A percentile compares a stretch with the other conserved stretches of the same genome.
Conservation (phyloP, 2,329 filamentous ascomycete genomes). For the Rhinocladiella similis region DNA sequence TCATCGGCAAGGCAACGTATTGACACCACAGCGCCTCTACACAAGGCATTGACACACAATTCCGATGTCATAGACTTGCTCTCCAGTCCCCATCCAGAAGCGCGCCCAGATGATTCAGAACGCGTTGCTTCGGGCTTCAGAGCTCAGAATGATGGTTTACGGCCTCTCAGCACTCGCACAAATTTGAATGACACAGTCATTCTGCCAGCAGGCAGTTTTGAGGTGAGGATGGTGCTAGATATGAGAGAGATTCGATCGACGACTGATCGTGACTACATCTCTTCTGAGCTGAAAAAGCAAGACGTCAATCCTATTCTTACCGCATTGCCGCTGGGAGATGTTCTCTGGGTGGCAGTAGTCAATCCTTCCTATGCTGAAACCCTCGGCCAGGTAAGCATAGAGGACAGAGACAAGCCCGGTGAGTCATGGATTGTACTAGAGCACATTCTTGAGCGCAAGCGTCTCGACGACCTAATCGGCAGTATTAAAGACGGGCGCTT, state of each 20-base stretch:
- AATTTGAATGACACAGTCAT: constrained; percentile 51
- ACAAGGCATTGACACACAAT: not conserved
- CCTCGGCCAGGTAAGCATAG: constrained; percentile 21
- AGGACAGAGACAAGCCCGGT: constrained; percentile 39
- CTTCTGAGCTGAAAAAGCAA: constrained; percentile 67
- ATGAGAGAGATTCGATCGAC: constrained; percentile 72
- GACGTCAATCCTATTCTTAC: constrained; percentile 67
- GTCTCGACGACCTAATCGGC: constrained; percentile 74
- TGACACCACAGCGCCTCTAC: not conserved
- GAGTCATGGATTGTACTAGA: constrained; percentile 73
- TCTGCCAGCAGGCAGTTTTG: constrained; percentile 66
- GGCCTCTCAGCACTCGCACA: constrained; percentile 1
- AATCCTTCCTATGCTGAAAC: constrained; percentile 61
- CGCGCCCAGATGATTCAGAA: constrained; percentile 3
- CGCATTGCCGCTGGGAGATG: constrained; percentile 71
- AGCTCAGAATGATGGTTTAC: not conserved
- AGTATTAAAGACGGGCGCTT: constrained; percentile 83
- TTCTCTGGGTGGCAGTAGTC: constrained; percentile 76
- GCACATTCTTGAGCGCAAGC: constrained; percentile 78
- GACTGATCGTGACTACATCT: constrained; percentile 74
- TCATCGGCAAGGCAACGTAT: not conserved
- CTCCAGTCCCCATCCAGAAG: constrained; percentile 9
- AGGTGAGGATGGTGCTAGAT: constrained; percentile 72
- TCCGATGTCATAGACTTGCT: constrained; percentile 12
- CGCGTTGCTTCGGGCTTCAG: not conserved